phyloP scores from a whole-genome alignment of 495 filamentous ascomycete genomes.

The Penicillium longicatenatum region DNA sequence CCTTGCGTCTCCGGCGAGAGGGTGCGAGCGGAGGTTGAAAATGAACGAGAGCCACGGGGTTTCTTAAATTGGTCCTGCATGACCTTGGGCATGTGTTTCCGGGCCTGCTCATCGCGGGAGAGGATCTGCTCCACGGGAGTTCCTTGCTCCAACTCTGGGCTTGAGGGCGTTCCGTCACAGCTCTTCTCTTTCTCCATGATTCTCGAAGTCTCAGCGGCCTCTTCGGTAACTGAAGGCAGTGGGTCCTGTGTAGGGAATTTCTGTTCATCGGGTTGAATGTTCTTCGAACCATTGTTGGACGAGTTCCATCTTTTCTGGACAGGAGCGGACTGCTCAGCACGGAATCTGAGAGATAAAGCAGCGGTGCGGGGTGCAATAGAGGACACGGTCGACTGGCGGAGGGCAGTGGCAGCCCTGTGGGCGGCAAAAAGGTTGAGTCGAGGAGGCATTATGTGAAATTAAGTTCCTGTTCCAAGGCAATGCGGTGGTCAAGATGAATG shows the following conservation, averaged over 20 bases:
- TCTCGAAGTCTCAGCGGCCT: slow-evolving; percentile 58
- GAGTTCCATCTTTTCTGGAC: slow-evolving; percentile 42
- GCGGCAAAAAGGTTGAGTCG: slow-evolving; percentile 42
- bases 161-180: slow-evolving; percentile 47
- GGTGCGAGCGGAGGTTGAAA: slow-evolving; percentile 56
- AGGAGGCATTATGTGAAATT: slow-evolving; percentile 37
- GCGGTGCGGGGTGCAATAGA: slow-evolving; percentile 27
- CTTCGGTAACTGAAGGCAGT: slow-evolving; percentile 64
- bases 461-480: slow-evolving; percentile 10
- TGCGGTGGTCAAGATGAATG: slow-evolving; percentile 12
- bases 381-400: slow-evolving; percentile 34
- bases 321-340: slow-evolving; percentile 22
- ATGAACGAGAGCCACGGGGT: slow-evolving; percentile 54
- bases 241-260: slow-evolving; percentile 55
- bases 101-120: slow-evolving; percentile 60
- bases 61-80: slow-evolving; percentile 59
- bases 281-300: slow-evolving; percentile 47
- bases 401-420: slow-evolving; percentile 33
- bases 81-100: slow-evolving; percentile 68
- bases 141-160: slow-evolving; percentile 66
- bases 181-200: slow-evolving; percentile 49
- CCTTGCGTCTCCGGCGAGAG: slow-evolving; percentile 30
- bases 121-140: slow-evolving; percentile 66
- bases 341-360: slow-evolving; percentile 27
- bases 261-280: slow-evolving; percentile 37